Percentiles rank a stretch among this genome's conserved stretches.
These are phyloP conservation scores for Avena eriantha DNA, from an alignment of 176 grass and related monocot species.

Conservation along the genomic window DNA sequence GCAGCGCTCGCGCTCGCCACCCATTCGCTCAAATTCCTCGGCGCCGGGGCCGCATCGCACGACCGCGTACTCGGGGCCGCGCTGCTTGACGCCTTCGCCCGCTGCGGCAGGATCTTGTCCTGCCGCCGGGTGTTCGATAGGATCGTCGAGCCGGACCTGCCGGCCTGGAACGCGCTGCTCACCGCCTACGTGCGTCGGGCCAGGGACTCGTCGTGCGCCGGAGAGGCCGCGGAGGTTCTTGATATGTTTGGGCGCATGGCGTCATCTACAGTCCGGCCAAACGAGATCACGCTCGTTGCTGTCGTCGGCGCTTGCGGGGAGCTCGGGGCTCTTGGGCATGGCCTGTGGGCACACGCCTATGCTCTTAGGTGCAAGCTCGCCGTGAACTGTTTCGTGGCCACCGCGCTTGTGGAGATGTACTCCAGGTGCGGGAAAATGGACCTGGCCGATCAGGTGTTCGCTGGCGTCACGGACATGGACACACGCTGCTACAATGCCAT, in stretches of 20 bases:
- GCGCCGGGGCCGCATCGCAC: not conserved
- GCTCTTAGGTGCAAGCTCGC: not conserved
- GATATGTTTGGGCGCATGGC: slow-evolving; percentile 29
- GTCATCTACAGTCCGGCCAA: slow-evolving; percentile 10
- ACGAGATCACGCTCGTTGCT: slow-evolving; percentile 58
- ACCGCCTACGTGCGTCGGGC: slow-evolving; percentile 29
- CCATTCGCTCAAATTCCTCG: slow-evolving; percentile 60
- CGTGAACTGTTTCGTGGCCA: slow-evolving; percentile 41
- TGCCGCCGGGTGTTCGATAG: slow-evolving; percentile 46
- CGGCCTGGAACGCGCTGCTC: slow-evolving; percentile 55
- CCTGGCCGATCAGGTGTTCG: slow-evolving; percentile 55
- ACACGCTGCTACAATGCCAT: slow-evolving; percentile 56
- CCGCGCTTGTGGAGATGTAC: slow-evolving; percentile 54
- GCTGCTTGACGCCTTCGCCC: slow-evolving; percentile 45
- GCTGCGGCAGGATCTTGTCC: slow-evolving; percentile 34
- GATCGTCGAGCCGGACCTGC: slow-evolving; percentile 36
- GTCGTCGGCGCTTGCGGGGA: slow-evolving; percentile 44
- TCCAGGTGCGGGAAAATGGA: slow-evolving; percentile 45
- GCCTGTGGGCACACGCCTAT: slow-evolving; percentile 50
- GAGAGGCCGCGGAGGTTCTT: slow-evolving; percentile 29
- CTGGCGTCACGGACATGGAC: slow-evolving; percentile 12
- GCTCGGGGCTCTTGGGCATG: slow-evolving; percentile 47
- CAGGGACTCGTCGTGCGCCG: not conserved
- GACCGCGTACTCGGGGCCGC: slow-evolving; percentile 51
- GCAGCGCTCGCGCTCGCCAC: slow-evolving; percentile 45